phyloP scores from a whole-genome alignment of 371 early-diverging fungal species.

The Rhizopus sp. region DNA sequence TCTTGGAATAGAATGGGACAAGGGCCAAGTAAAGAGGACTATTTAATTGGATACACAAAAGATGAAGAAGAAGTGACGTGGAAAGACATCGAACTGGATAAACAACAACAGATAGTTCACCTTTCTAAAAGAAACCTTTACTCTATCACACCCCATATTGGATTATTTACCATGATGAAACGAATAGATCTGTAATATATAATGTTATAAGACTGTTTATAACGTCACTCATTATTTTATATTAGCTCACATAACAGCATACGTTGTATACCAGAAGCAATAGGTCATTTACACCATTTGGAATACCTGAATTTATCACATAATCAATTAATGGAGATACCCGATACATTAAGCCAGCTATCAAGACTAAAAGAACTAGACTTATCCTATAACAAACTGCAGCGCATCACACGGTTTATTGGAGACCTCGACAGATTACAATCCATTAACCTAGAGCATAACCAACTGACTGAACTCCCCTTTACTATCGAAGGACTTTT shows the following conservation, averaged over 20 bases:
- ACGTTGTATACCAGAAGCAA: slow-evolving; percentile 62
- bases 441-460: slow-evolving; percentile 17
- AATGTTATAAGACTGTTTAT: slow-evolving; percentile 4
- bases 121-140: slow-evolving; percentile 15
- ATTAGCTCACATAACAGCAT: slow-evolving; percentile 57
- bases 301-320: slow-evolving; percentile 60
- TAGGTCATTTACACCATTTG: slow-evolving; percentile 61
- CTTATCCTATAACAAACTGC: slow-evolving; percentile 50
- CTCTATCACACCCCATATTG: slow-evolving; percentile 22
- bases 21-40: not conserved
- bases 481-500: slow-evolving; percentile 64
- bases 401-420: slow-evolving; percentile 45
- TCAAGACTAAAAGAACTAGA: slow-evolving; percentile 57
- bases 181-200: slow-evolving; percentile 29
- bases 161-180: slow-evolving; percentile 24
- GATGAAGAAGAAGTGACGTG: not conserved
- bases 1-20: slow-evolving; percentile 17
- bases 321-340: slow-evolving; percentile 59
- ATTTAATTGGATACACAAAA: not conserved
- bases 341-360: slow-evolving; percentile 69
- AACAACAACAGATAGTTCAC: slow-evolving; percentile 5
- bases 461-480: slow-evolving; percentile 46
- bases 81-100: not conserved
- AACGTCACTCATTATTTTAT: not conserved
- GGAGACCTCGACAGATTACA: slow-evolving; percentile 34